A percentile compares a stretch with the other conserved stretches of the same genome.
Evolutionary conservation across 2,329 filamentous ascomycete genomes (phyloP).

Genomic region (Penicillium expansum): DNA sequence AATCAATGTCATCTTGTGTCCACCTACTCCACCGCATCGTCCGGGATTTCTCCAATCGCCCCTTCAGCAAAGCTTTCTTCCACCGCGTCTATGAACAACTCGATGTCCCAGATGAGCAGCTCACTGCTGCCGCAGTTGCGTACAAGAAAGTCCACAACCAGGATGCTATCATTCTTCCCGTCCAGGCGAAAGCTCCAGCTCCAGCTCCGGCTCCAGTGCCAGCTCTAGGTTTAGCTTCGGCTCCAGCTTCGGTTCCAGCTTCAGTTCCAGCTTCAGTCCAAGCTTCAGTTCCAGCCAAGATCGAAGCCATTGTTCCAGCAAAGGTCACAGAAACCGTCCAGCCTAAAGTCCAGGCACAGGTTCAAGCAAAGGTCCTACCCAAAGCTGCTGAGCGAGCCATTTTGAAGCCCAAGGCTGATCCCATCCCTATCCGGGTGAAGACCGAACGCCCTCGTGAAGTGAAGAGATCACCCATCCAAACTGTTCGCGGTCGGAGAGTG

Average conservation of each 20-base stretch:
- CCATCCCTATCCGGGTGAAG: neutral
- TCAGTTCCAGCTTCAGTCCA: neutral
- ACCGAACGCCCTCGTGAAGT: slow-evolving; percentile 2
- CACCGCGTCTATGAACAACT: slow-evolving; percentile 45
- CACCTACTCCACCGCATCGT: slow-evolving; percentile 42
- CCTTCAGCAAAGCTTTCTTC: slow-evolving; percentile 46
- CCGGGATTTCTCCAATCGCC: slow-evolving; percentile 40
- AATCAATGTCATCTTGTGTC: slow-evolving; percentile 41
- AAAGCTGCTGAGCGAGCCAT: neutral
- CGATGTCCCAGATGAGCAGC: slow-evolving; percentile 36
- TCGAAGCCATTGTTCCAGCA: neutral
- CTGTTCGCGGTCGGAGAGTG: slow-evolving; percentile 24
- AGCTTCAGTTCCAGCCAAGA: neutral
- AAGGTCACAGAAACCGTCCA: neutral
- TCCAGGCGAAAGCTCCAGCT: slow-evolving; percentile 9
- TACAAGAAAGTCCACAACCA: slow-evolving; percentile 37
- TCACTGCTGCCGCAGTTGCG: slow-evolving; percentile 35
- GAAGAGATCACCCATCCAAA: slow-evolving; percentile 20
- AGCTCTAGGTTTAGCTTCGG: neutral
- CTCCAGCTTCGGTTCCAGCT: neutral
- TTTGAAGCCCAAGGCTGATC: slow-evolving; percentile 4
- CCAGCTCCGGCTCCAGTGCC: neutral
- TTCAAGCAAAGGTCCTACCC: neutral
- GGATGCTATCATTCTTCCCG: slow-evolving; percentile 40
- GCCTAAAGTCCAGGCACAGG: neutral